A percentile compares a stretch with the other conserved stretches of the same genome.
phyloP scores from a whole-genome alignment of 1,284 basidiomycete genomes.

The Fomes fomentarius region DNA sequence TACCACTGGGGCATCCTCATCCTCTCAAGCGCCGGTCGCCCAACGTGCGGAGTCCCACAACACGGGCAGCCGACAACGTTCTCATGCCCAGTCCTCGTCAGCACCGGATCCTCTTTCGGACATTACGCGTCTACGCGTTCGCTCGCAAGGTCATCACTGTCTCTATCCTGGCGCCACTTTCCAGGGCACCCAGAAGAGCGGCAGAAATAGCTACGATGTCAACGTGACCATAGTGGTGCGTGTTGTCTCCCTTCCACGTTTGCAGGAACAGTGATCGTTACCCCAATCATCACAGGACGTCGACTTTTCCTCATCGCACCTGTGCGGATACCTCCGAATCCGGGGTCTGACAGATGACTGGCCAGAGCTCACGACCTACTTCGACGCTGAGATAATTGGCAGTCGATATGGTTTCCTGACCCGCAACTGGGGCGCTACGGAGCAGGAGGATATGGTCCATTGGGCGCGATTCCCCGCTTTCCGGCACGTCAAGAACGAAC shows the following conservation, averaged over 20 bases:
- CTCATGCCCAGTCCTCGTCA: conserved; percentile 18
- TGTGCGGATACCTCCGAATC: conserved; percentile 88
- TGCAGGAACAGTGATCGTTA: conserved; percentile 39
- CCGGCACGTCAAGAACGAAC: conserved; percentile 72
- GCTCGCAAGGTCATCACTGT: conserved; percentile 77
- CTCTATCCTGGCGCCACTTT: conserved; percentile 59
- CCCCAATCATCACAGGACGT: conserved; percentile 33
- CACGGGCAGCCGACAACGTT: conserved; percentile 24
- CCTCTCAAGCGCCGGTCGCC: conserved; percentile 14
- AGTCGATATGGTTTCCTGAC: conserved; percentile 87
- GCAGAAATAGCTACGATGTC: conserved; percentile 60
- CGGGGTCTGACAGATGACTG: conserved; percentile 88
- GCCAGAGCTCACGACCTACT: conserved; percentile 86
- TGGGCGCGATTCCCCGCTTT: conserved; percentile 94
- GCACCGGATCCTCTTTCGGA: conserved; percentile 65
- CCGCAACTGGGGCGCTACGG: conserved; percentile 83
- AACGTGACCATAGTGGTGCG: conserved; percentile 55
- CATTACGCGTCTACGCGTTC: conserved; percentile 74
- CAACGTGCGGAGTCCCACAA: conserved; percentile 21
- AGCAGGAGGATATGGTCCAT: conserved; percentile 88
- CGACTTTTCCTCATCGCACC: conserved; percentile 23
- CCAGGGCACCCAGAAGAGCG: conserved; percentile 56
- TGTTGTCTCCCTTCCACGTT: conserved; percentile 16
- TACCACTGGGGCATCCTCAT: conserved; percentile 17
- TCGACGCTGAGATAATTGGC: conserved; percentile 93